Evolutionary conservation across 208 protist genomes (phyloP).

Genomic region (Acanthamoeba triangularis): DNA sequence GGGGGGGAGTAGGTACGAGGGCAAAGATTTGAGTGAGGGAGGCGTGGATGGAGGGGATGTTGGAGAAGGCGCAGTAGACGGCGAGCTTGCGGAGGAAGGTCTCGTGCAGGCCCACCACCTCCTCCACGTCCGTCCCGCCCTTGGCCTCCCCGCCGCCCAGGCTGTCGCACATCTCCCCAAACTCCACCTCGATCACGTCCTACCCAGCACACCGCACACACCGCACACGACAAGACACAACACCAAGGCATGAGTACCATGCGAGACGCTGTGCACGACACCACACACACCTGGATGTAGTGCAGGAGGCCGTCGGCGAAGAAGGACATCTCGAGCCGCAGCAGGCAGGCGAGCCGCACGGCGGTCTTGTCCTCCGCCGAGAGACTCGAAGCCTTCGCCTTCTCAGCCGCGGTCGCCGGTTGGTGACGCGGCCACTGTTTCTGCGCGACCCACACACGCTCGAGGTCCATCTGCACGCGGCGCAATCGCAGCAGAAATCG

Average conservation of each 20-base stretch:
- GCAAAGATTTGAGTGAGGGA: constrained; percentile 52
- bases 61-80: constrained; percentile 14
- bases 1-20: not conserved
- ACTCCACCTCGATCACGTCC: constrained; percentile 46
- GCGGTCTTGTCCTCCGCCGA: not conserved
- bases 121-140: constrained; percentile 42
- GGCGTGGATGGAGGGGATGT: constrained; percentile 26
- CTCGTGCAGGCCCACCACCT: constrained; percentile 37
- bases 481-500: constrained; percentile 45
- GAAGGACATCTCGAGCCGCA: constrained; percentile 8
- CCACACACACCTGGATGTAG: constrained; percentile 3
- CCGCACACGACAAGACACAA: too few species aligned
- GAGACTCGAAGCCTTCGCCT: not conserved
- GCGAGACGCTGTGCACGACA: too few species aligned
- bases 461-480: constrained; percentile 19
- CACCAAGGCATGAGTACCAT: too few species aligned
- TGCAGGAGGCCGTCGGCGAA: constrained; percentile 18
- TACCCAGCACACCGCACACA: not conserved
- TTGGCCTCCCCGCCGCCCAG: not conserved
- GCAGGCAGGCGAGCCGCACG: constrained; percentile 9
- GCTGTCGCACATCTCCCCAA: constrained; percentile 12
- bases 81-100: constrained; percentile 9
- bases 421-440: not conserved
- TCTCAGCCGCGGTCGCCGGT: not conserved
- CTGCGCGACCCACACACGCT: constrained; percentile 1